These are phyloP conservation scores for Nicotiana attenuata DNA, from an alignment of 257 asterid species.

Conservation along the genomic window DNA sequence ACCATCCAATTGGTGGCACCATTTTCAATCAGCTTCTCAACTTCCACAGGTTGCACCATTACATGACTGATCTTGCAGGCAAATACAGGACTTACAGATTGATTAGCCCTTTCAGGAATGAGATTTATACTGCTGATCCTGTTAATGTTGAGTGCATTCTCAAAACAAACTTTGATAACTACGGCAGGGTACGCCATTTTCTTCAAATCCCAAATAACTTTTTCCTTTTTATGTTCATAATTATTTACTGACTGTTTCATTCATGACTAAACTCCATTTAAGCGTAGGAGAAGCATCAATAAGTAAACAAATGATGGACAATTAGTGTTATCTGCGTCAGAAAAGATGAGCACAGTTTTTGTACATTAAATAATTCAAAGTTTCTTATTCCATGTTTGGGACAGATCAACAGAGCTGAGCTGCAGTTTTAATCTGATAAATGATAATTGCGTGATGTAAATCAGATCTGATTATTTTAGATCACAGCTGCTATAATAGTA, in stretches of 20 bases:
- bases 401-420: background rate
- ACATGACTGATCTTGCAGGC: constrained; percentile 58
- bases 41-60: constrained; percentile 54
- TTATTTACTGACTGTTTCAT: background rate
- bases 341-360: background rate
- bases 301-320: background rate
- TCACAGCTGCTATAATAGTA: background rate
- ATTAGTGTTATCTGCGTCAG: background rate
- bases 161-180: constrained; percentile 55
- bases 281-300: background rate
- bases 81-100: constrained; percentile 54
- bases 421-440: background rate
- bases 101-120: constrained; percentile 41
- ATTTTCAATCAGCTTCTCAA: constrained; percentile 44
- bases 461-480: background rate
- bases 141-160: constrained; percentile 61
- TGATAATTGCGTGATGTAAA: background rate
- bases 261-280: background rate
- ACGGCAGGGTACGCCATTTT: constrained; percentile 44
- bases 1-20: constrained; percentile 69
- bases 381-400: background rate
- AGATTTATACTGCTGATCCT: constrained; percentile 62
- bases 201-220: background rate
- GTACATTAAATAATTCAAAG: background rate
- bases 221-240: no score